A percentile compares a stretch with the other conserved stretches of the same genome.
phyloP scores from a whole-genome alignment of 768 basidiomycete genomes.

The Auricularia cornea region DNA sequence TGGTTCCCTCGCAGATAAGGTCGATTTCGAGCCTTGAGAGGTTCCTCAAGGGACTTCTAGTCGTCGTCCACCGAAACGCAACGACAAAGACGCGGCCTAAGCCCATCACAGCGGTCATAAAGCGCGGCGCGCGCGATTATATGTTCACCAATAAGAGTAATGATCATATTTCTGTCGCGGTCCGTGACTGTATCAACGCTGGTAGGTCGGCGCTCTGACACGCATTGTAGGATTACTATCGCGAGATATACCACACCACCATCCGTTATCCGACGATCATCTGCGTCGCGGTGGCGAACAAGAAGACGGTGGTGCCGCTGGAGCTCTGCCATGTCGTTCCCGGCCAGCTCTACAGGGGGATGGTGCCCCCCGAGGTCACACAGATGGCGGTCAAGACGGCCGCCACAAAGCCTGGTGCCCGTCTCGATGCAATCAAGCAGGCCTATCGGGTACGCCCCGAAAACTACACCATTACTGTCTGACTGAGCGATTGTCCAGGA shows the following conservation, averaged over 20 bases:
- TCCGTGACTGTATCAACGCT: background rate
- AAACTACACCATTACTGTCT: background rate
- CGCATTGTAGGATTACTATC: conserved; percentile 42
- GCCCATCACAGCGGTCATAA: conserved; percentile 51
- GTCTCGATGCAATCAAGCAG: conserved; percentile 44
- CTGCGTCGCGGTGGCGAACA: conserved; percentile 53
- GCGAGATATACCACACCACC: conserved; percentile 38
- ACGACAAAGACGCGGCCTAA: conserved; percentile 17
- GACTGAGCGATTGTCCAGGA: conserved; percentile 36
- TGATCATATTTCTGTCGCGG: conserved; percentile 16
- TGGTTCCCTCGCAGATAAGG: background rate
- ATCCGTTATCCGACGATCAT: conserved; percentile 54
- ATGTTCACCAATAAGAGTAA: conserved; percentile 56
- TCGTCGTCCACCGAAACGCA: conserved; percentile 27
- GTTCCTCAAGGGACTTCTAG: conserved; percentile 45
- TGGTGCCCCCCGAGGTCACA: conserved; percentile 59
- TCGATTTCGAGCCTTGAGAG: conserved; percentile 41
- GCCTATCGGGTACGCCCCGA: conserved; percentile 28
- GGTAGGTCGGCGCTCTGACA: background rate
- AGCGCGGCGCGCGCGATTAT: conserved; percentile 40
- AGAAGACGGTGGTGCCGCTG: conserved; percentile 36
- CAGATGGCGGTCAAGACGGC: conserved; percentile 56
- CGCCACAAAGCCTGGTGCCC: conserved; percentile 50
- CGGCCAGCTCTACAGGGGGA: conserved; percentile 66
- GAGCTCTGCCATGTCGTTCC: conserved; percentile 54